These are phyloP conservation scores for Coemansia reversa DNA, from an alignment of 192 early-diverging fungal genomes.

Conservation along the genomic window DNA sequence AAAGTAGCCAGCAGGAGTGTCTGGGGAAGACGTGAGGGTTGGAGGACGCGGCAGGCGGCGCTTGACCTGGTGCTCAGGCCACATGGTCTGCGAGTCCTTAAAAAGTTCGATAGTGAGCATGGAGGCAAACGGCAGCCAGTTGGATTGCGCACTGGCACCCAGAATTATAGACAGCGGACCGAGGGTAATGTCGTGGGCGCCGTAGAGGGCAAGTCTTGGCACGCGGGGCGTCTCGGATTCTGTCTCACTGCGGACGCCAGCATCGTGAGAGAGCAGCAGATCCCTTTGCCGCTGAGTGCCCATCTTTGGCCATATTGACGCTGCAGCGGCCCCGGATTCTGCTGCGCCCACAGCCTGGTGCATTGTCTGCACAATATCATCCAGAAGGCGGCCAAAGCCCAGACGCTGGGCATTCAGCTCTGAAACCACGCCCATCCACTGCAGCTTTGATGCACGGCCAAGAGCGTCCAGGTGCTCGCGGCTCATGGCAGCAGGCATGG, in stretches of 20 bases:
- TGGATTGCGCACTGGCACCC: constrained; percentile 4
- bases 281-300: constrained; percentile 23
- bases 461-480: constrained; percentile 19
- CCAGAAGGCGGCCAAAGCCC: constrained; percentile 34
- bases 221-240: constrained; percentile 15
- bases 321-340: background rate
- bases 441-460: constrained; percentile 18
- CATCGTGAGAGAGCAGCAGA: constrained; percentile 16
- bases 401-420: constrained; percentile 23
- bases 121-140: constrained; percentile 45
- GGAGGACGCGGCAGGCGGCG: background rate
- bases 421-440: constrained; percentile 25
- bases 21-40: background rate
- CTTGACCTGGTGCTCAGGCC: background rate
- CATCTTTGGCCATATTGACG: background rate
- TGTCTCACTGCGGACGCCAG: constrained; percentile 13
- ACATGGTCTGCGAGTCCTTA: constrained; percentile 7
- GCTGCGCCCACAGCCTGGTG: constrained; percentile 14
- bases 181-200: constrained; percentile 36
- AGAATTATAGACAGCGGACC: constrained; percentile 27
- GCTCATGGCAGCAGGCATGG: constrained; percentile 27
- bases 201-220: constrained; percentile 34
- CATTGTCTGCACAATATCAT: constrained; percentile 30
- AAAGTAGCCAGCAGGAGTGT: constrained; percentile 9
- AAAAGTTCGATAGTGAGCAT: constrained; percentile 47